Evolutionary conservation across 352 stramenopile species (phyloP).

Genomic region (Globisporangium cederbergense): DNA sequence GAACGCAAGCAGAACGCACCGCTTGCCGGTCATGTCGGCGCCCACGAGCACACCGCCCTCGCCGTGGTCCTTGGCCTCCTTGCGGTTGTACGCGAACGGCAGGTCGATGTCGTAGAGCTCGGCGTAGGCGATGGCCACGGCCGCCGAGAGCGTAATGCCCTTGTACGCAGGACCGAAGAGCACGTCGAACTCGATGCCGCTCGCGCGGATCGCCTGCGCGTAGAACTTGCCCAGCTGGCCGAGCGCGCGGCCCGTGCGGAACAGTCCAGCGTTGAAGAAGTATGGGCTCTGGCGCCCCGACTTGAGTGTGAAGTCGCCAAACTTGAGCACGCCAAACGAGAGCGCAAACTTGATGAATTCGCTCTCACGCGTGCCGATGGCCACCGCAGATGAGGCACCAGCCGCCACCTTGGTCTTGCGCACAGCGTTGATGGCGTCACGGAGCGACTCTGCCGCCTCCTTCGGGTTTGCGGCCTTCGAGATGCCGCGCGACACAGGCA

Average conservation of each 20-base stretch:
- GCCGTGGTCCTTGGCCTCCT: constrained; percentile 99
- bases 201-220: constrained; percentile 91
- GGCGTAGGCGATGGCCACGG: constrained; percentile 93
- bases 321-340: constrained; percentile 94
- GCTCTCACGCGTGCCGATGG: constrained; percentile 55
- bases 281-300: constrained; percentile 97
- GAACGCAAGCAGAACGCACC: constrained; percentile 31
- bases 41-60: constrained; percentile 97
- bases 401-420: constrained; percentile 48
- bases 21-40: constrained; percentile 92
- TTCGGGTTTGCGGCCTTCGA: constrained; percentile 89
- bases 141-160: constrained; percentile 96
- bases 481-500: constrained; percentile 97
- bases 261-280: constrained; percentile 99
- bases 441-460: constrained; percentile 86
- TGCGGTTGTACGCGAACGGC: constrained; percentile 98
- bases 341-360: constrained; percentile 98
- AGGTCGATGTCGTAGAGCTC: constrained; percentile 90
- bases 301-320: constrained; percentile 98
- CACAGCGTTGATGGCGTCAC: constrained; percentile 93
- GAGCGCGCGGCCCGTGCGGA: constrained; percentile 92
- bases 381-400: constrained; percentile 4
- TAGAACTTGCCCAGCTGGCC: constrained; percentile 94
- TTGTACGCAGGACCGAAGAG: constrained; percentile 99
- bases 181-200: constrained; percentile 95